Conservation (phyloP, 805 yeast genomes). For the Candida andamanensis region DNA sequence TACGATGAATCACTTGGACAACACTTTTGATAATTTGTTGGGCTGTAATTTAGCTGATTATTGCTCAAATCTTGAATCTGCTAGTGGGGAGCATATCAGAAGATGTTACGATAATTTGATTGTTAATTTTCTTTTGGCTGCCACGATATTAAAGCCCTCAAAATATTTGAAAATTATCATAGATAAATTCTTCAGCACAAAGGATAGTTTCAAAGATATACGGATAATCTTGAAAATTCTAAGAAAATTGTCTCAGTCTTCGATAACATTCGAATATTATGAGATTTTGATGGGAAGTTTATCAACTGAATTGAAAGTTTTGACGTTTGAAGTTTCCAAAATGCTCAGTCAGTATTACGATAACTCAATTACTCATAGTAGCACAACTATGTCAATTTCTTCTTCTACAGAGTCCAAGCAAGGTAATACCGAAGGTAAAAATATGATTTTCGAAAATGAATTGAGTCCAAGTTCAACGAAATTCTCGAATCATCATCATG, state of each 20-base stretch:
- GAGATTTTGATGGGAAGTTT: constrained; percentile 19
- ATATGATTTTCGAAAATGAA: constrained; percentile 10
- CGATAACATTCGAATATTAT: constrained; percentile 17
- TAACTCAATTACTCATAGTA: background rate
- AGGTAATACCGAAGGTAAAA: constrained; percentile 3
- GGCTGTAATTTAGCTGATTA: constrained; percentile 11
- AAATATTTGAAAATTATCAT: constrained; percentile 22
- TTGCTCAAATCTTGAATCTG: constrained; percentile 1
- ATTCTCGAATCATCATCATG: background rate
- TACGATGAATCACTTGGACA: constrained; percentile 26
- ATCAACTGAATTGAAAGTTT: constrained; percentile 18
- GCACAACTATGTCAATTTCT: constrained; percentile 11
- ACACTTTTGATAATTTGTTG: constrained; percentile 21
- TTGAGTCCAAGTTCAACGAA: constrained; percentile 6
- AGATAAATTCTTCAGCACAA: constrained; percentile 17
- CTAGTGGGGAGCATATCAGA: constrained; percentile 4
- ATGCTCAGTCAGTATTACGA: constrained; percentile 19
- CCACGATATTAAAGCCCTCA: constrained; percentile 30
- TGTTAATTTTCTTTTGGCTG: constrained; percentile 29
- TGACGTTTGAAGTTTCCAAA: constrained; percentile 22
- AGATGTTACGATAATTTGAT: constrained; percentile 18
- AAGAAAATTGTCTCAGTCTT: constrained; percentile 24
- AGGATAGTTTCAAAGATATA: constrained; percentile 21
- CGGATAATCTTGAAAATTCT: constrained; percentile 24
- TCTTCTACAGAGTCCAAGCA: constrained; percentile 13